Evolutionary conservation across 2,329 filamentous ascomycete species (phyloP).

Genomic region (Pyrenophora seminiperda): DNA sequence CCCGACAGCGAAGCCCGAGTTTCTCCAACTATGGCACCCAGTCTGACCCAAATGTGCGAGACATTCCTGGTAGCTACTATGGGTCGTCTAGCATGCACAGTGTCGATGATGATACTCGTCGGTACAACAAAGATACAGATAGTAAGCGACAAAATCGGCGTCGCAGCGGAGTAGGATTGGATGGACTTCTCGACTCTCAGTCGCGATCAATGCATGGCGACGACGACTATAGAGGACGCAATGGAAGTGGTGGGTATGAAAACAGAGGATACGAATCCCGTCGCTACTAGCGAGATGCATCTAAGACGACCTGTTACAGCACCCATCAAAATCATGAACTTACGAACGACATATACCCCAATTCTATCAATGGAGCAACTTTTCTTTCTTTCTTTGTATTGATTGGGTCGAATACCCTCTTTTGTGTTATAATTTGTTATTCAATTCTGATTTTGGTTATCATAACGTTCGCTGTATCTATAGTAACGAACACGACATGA

Average conservation of each 20-base stretch:
- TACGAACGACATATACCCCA: constrained; percentile 16
- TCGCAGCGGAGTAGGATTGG: constrained; percentile 31
- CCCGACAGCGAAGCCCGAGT: constrained; percentile 42
- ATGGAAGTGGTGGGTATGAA: constrained; percentile 36
- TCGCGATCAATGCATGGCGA: constrained; percentile 40
- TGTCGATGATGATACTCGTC: constrained; percentile 38
- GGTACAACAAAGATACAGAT: constrained; percentile 40
- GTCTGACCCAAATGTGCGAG: constrained; percentile 42
- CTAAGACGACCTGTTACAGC: not conserved
- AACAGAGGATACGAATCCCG: constrained; percentile 37
- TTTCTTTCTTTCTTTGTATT: not conserved
- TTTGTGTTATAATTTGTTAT: not conserved
- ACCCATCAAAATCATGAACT: constrained; percentile 3
- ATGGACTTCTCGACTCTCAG: constrained; percentile 37
- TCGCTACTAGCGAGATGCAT: constrained; percentile 30
- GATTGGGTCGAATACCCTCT: not conserved
- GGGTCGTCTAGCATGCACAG: constrained; percentile 41
- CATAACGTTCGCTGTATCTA: not conserved
- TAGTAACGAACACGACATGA: not conserved
- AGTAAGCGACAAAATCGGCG: constrained; percentile 33
- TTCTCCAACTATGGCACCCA: constrained; percentile 42
- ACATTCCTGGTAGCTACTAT: constrained; percentile 40
- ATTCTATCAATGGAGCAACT: not conserved
- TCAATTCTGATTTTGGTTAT: not conserved
- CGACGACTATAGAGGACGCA: constrained; percentile 37